A percentile compares a stretch with the other conserved stretches of the same genome.
These are phyloP conservation scores for Lactuca sativa DNA, from an alignment of 129 eudicot species.

Conservation along the genomic window DNA sequence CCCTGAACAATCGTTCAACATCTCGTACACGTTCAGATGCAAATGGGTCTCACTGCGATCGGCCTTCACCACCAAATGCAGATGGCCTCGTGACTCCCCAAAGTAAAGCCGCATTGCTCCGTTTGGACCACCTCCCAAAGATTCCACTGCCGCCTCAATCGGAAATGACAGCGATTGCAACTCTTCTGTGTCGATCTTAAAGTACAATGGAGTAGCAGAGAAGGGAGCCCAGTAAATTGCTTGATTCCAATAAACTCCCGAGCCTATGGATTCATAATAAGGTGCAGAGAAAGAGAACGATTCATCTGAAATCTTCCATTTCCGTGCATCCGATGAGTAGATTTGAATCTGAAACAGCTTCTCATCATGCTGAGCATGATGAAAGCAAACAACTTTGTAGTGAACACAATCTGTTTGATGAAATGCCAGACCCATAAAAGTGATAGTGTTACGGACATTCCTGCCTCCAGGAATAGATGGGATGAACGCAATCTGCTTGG, in stretches of 20 bases:
- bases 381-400: conserved; percentile 6
- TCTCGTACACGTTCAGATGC: conserved; percentile 16
- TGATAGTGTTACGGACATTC: neutral
- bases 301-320: conserved; percentile 19
- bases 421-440: conserved; percentile 2
- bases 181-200: conserved; percentile 17
- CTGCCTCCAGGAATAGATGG: conserved; percentile 3
- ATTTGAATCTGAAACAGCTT: conserved; percentile 26
- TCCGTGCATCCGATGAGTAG: neutral
- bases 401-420: neutral
- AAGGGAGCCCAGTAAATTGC: conserved; percentile 31
- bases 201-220: neutral
- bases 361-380: neutral
- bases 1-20: conserved; percentile 12
- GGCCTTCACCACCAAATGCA: no score
- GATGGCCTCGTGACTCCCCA: neutral
- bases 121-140: neutral
- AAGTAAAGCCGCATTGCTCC: conserved; percentile 21
- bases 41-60: neutral
- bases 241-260: conserved; percentile 32
- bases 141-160: conserved; percentile 15
- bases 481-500: neutral
- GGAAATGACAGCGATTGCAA: neutral
- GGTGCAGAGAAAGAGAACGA: conserved; percentile 14
- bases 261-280: neutral